These are phyloP conservation scores for Neoboletus subvelutipes DNA, from an alignment of 768 basidiomycete species.

Conservation along the genomic window DNA sequence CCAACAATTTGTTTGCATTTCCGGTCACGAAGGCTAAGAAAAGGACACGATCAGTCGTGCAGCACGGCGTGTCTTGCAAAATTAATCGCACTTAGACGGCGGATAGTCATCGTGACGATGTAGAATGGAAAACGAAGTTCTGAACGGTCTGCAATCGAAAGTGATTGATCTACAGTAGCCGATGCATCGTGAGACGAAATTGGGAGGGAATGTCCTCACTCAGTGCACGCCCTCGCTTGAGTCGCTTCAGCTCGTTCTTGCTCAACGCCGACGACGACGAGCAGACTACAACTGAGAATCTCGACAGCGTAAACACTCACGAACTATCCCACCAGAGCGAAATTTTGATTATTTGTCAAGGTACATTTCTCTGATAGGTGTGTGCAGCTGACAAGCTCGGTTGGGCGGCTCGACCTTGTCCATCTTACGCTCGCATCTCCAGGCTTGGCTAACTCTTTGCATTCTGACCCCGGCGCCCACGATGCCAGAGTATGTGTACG, in stretches of 20 bases:
- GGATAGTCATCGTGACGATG: constrained; percentile 19
- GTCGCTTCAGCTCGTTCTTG: constrained; percentile 6
- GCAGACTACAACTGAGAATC: constrained; percentile 5
- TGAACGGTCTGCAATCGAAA: background rate
- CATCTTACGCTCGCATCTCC: background rate
- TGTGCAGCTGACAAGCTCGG: background rate
- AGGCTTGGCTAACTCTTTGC: background rate
- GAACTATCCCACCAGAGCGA: background rate
- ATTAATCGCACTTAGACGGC: constrained; percentile 25
- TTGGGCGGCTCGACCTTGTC: background rate
- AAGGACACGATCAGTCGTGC: constrained; percentile 10
- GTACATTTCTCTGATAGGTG: background rate
- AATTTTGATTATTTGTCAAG: constrained; percentile 1
- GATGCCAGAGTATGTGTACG: constrained; percentile 86
- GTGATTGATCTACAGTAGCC: background rate
- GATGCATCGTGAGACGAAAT: background rate
- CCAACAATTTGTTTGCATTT: constrained; percentile 88
- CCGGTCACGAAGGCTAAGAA: constrained; percentile 87
- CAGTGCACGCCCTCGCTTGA: constrained; percentile 7
- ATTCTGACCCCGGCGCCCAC: constrained; percentile 7
- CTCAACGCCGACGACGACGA: constrained; percentile 19
- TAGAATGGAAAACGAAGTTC: background rate
- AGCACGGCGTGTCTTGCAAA: background rate
- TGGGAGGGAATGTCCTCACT: background rate
- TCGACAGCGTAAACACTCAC: constrained; percentile 3